Conservation (phyloP, 225 moss, liverwort and hornwort species). For the Marchantia paleacea region DNA sequence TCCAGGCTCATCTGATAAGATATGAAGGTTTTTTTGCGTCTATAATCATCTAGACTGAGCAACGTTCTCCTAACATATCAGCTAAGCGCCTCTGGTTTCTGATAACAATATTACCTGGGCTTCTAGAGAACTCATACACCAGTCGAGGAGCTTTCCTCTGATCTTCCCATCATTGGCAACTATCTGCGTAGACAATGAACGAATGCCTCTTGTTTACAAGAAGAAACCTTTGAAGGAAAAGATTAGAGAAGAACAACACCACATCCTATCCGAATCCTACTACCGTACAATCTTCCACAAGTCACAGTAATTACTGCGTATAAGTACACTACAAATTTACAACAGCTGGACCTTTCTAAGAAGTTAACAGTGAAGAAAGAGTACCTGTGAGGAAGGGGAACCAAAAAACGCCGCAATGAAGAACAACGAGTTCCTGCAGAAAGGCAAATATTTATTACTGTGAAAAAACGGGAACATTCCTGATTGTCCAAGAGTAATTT, state of each 20-base stretch:
- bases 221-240: background rate
- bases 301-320: background rate
- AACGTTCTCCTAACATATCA: background rate
- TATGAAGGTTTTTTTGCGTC: background rate
- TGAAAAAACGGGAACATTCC: background rate
- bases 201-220: too few relatives aligned
- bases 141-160: conserved; percentile 38
- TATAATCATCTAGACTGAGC: background rate
- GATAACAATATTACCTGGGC: conserved; percentile 25
- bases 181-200: conserved; percentile 21
- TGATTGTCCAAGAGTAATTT: background rate
- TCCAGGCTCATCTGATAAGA: background rate
- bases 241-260: background rate
- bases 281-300: background rate
- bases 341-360: background rate
- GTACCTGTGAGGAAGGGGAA: conserved; percentile 68
- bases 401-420: conserved; percentile 66
- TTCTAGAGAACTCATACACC: conserved; percentile 41
- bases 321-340: background rate
- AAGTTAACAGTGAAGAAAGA: background rate
- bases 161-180: conserved; percentile 22
- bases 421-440: conserved; percentile 64
- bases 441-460: background rate
- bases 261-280: background rate
- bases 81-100: background rate